Evolutionary conservation across 2,329 filamentous ascomycete genomes (phyloP).

Genomic region (Apiospora pterosperma): DNA sequence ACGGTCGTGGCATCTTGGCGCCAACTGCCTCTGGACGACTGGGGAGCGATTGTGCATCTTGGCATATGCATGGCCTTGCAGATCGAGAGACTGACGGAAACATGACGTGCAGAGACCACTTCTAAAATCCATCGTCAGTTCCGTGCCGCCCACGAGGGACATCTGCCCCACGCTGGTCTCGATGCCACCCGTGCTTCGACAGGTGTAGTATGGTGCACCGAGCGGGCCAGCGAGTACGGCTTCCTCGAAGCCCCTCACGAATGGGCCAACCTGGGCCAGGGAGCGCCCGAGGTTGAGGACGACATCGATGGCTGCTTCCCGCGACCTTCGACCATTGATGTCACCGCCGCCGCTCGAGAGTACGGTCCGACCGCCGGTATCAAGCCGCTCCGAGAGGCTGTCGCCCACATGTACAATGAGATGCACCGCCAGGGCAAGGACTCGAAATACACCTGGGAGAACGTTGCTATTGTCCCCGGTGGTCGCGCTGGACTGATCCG

Average conservation of each 20-base stretch:
- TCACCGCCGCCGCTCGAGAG: constrained; percentile 76
- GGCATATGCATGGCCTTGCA: neutral
- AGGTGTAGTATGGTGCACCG: constrained; percentile 90
- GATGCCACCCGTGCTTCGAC: constrained; percentile 86
- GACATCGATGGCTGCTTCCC: constrained; percentile 88
- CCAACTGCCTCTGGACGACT: neutral
- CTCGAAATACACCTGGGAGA: constrained; percentile 94
- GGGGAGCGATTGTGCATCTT: neutral
- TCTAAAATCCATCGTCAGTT: constrained; percentile 88
- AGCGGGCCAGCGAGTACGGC: constrained; percentile 84
- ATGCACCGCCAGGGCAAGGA: constrained; percentile 85
- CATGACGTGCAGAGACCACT: constrained; percentile 59
- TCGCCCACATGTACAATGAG: constrained; percentile 89
- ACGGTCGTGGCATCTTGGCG: neutral
- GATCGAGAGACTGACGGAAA: neutral
- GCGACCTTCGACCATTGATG: constrained; percentile 73
- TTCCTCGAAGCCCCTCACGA: constrained; percentile 75
- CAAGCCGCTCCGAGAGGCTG: constrained; percentile 82
- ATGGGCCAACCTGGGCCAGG: constrained; percentile 94
- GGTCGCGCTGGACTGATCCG: constrained; percentile 89
- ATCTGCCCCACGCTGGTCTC: constrained; percentile 85
- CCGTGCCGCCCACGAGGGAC: constrained; percentile 84
- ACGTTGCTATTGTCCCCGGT: constrained; percentile 93
- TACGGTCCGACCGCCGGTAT: constrained; percentile 95
- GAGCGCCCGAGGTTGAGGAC: constrained; percentile 89